phyloP scores from a whole-genome alignment of 371 early-diverging fungal species.

The Saksenaea oblongispora region DNA sequence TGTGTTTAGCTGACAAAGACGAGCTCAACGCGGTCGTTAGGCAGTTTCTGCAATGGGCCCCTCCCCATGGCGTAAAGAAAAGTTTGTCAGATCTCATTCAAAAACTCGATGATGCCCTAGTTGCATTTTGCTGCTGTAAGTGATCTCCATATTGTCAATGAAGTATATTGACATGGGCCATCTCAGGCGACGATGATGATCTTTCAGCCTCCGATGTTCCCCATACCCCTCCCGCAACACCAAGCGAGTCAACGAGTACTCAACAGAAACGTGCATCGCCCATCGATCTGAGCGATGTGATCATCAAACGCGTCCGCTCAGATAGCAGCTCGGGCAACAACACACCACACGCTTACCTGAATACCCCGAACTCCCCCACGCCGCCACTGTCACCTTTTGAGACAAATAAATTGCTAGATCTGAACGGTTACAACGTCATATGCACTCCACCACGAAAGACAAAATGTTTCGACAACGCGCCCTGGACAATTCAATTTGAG shows the following conservation, averaged over 20 bases:
- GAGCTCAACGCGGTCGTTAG: conserved; percentile 18
- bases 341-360: not conserved
- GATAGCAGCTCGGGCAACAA: not conserved
- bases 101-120: conserved; percentile 19
- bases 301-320: conserved; percentile 10
- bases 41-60: conserved; percentile 21
- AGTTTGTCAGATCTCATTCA: conserved; percentile 15
- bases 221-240: not conserved
- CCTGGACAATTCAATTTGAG: conserved; percentile 36
- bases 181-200: not conserved
- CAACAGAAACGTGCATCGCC: conserved; percentile 5
- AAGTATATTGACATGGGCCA: not conserved
- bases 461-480: conserved; percentile 14
- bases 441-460: conserved; percentile 3
- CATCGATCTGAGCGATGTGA: not conserved
- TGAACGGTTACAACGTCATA: conserved; percentile 10
- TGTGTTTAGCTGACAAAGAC: conserved; percentile 18
- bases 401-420: not conserved
- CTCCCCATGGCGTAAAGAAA: conserved; percentile 24
- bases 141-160: not conserved
- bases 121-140: conserved; percentile 8
- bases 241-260: not conserved
- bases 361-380: conserved; percentile 7
- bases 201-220: not conserved
- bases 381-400: conserved; percentile 24